Base-by-base conservation (phyloP, 2,329 filamentous ascomycete genomes). In the Taxawa tesnikishii region DNA sequence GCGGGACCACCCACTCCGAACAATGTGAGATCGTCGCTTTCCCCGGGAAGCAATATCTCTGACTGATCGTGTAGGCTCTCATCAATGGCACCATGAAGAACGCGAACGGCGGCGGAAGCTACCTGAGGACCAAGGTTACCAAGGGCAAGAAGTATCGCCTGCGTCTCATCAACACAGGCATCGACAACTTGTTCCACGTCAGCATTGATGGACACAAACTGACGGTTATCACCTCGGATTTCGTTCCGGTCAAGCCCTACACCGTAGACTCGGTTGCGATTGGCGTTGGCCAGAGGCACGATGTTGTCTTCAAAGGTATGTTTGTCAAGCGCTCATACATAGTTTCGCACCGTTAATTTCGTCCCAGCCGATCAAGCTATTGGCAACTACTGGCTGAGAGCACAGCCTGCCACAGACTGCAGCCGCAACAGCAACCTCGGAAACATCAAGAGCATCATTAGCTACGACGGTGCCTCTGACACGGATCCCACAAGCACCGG, bases 311-410 rank as follows among this genome's bases (percentile, higher is more conserved):
- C n/a, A n/a, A n/a, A n/a, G n/a, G n/a, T n/a, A n/a, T n/a, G n/a
- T n/a, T n/a, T n/a, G n/a, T n/a, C n/a, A n/a, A n/a, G n/a, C n/a
- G n/a, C n/a, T n/a, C n/a, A n/a, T n/a, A n/a, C n/a, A n/a, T n/a
- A n/a, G n/a, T n/a, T n/a, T n/a, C n/a, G n/a, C n/a, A n/a, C n/a
- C n/a, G n/a, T n/a, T n/a, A n/a, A n/a, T n/a, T n/a, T n/a, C n/a
- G n/a, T n/a, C n/a, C n/a, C n/a, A 29, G 58, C 61, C 17, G 60
- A 63, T 33, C 59, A 63, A 39, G 50, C 58, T 4, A 43, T 46
- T 3, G 55, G 48, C 25, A 60, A 51, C 38, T 65, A 63, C 44
- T 65, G 62, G 62, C 58, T 65, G 42, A 51, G 60, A 3, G 58
- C 60, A 2, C 47, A 54, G 4, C 41, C 50, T 4, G 39, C 39